Conservation (phyloP, 1,284 basidiomycete species). For the Papiliotrema nemorosa region DNA sequence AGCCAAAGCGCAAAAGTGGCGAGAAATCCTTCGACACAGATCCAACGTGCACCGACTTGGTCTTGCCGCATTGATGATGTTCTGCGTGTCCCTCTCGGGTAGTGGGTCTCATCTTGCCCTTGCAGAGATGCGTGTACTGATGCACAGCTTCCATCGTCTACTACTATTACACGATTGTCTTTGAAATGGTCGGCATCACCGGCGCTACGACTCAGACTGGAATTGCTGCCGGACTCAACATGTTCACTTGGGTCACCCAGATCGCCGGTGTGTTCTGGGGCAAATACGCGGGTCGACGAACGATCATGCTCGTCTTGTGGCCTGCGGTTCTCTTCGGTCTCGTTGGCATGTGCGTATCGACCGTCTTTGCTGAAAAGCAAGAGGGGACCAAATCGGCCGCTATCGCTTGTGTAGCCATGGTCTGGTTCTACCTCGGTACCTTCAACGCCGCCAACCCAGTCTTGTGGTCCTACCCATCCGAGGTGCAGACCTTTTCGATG, state of each 20-base stretch:
- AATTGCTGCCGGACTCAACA: slow-evolving; percentile 47
- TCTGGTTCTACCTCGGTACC: slow-evolving; percentile 48
- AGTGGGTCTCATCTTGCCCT: slow-evolving; percentile 7
- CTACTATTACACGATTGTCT: slow-evolving; percentile 48
- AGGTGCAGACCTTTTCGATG: slow-evolving; percentile 49
- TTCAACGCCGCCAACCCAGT: slow-evolving; percentile 48
- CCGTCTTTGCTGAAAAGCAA: slow-evolving; percentile 36
- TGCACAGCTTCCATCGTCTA: slow-evolving; percentile 45
- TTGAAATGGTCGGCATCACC: slow-evolving; percentile 47
- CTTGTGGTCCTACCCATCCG: slow-evolving; percentile 46
- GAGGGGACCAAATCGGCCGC: slow-evolving; percentile 28
- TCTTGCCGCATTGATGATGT: slow-evolving; percentile 46
- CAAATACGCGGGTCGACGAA: slow-evolving; percentile 39
- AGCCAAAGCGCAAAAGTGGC: slow-evolving; percentile 47
- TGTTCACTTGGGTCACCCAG: slow-evolving; percentile 48
- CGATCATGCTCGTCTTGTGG: slow-evolving; percentile 46
- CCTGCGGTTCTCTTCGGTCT: slow-evolving; percentile 40
- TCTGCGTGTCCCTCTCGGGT: slow-evolving; percentile 32
- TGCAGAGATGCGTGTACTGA: neutral
- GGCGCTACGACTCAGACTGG: slow-evolving; percentile 47
- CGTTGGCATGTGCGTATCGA: slow-evolving; percentile 41
- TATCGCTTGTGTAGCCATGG: slow-evolving; percentile 43
- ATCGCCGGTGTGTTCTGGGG: slow-evolving; percentile 37
- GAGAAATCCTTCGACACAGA: slow-evolving; percentile 30
- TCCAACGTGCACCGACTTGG: slow-evolving; percentile 43